Evolutionary conservation across 345 rosid genomes (phyloP).

Genomic region (Eucalyptus cloeziana): DNA sequence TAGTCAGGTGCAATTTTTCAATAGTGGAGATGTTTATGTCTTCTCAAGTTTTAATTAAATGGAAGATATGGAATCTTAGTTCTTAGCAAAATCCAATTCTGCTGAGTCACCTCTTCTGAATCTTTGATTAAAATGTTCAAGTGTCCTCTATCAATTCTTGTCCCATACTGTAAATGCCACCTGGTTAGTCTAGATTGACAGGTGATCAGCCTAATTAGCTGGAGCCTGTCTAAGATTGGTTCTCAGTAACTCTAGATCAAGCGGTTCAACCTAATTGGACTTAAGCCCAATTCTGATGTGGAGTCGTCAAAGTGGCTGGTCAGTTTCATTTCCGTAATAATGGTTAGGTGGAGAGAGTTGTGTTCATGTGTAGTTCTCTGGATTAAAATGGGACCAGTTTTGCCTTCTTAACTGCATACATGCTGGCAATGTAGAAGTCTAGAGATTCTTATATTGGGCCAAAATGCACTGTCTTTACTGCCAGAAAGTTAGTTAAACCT

Average conservation of each 20-base stretch:
- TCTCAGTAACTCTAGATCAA: background rate
- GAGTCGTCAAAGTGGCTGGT: background rate
- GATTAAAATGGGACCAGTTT: background rate
- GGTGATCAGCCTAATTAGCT: background rate
- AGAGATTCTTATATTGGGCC: background rate
- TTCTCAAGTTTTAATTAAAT: background rate
- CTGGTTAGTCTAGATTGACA: background rate
- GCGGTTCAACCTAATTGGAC: background rate
- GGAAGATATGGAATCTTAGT: background rate
- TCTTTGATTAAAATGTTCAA: background rate
- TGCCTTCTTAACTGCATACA: background rate
- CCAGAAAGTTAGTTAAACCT: background rate
- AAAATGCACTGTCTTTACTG: background rate
- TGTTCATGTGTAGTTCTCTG: background rate
- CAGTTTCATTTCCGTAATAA: background rate
- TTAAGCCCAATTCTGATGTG: background rate
- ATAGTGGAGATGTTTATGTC: background rate
- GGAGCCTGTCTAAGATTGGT: background rate
- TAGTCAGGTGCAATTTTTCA: background rate
- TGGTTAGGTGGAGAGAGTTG: background rate
- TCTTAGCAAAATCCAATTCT: background rate
- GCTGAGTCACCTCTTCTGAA: background rate
- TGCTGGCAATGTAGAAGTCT: background rate
- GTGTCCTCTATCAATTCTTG: background rate
- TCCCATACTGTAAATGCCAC: background rate